A percentile compares a stretch with the other conserved stretches of the same genome.
Evolutionary conservation across 2,329 filamentous ascomycete species (phyloP).

Genomic region (Pyrenochaeta sp.): DNA sequence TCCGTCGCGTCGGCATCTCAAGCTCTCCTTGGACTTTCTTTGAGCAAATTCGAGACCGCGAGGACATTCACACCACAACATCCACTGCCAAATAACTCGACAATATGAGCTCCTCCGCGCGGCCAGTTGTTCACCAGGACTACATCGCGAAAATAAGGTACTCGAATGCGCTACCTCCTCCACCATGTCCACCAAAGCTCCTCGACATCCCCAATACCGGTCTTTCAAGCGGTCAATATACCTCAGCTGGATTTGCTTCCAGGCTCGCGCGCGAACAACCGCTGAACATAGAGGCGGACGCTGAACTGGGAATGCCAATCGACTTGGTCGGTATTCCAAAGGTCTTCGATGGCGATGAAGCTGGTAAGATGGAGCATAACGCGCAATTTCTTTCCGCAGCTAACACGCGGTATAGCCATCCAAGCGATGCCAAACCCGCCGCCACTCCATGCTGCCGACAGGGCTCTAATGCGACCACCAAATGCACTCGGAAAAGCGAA

Average conservation of each 20-base stretch:
- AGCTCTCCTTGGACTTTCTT: constrained; percentile 39
- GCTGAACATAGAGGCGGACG: constrained; percentile 95
- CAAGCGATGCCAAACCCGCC: constrained; percentile 78
- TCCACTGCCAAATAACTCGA: constrained; percentile 5
- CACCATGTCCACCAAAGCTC: constrained; percentile 93
- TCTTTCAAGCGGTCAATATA: constrained; percentile 85
- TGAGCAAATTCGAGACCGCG: constrained; percentile 23
- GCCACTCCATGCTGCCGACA: constrained; percentile 81
- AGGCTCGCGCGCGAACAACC: constrained; percentile 90
- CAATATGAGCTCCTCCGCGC: constrained; percentile 38
- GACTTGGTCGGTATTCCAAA: constrained; percentile 94
- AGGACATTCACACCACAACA: constrained; percentile 8
- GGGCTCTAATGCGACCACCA: constrained; percentile 81
- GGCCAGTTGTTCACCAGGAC: constrained; percentile 77
- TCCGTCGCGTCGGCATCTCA: constrained; percentile 31
- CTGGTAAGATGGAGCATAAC: constrained; percentile 66
- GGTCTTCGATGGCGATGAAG: constrained; percentile 93
- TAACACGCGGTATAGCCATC: constrained; percentile 68
- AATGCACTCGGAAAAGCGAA: constrained; percentile 86
- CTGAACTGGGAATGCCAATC: constrained; percentile 96
- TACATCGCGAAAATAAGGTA: constrained; percentile 97
- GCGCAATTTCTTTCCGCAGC: constrained; percentile 19
- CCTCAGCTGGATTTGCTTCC: constrained; percentile 87
- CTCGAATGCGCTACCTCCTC: constrained; percentile 93
- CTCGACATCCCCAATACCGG: constrained; percentile 96